These are phyloP conservation scores for Debaryomyces hansenii DNA, from an alignment of 805 yeast species.

Conservation along the genomic window DNA sequence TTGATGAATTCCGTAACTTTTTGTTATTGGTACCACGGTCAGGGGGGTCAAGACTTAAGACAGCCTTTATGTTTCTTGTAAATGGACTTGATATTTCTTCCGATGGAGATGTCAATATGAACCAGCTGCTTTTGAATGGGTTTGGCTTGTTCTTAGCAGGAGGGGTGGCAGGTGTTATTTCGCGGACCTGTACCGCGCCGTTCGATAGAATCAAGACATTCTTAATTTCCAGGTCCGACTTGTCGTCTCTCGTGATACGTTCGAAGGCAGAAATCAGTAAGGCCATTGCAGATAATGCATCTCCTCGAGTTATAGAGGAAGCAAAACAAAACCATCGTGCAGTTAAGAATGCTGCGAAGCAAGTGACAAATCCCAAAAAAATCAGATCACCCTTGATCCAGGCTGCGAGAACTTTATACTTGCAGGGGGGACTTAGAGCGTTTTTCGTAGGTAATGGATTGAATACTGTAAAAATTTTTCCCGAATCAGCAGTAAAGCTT, in stretches of 20 bases:
- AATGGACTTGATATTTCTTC: slow-evolving; percentile 80
- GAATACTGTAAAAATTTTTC: slow-evolving; percentile 88
- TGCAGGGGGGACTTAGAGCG: slow-evolving; percentile 82
- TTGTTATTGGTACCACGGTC: slow-evolving; percentile 79
- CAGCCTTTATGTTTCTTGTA: slow-evolving; percentile 78
- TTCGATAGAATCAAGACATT: slow-evolving; percentile 93
- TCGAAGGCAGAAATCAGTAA: slow-evolving; percentile 47
- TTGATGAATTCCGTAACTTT: slow-evolving; percentile 84
- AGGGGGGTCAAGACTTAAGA: slow-evolving; percentile 71
- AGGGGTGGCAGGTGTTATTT: slow-evolving; percentile 92
- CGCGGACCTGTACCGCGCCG: slow-evolving; percentile 96
- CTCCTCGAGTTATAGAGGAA: slow-evolving; percentile 33
- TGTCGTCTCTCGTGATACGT: slow-evolving; percentile 66
- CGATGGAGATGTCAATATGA: slow-evolving; percentile 89
- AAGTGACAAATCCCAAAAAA: slow-evolving; percentile 42
- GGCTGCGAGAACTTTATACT: slow-evolving; percentile 79
- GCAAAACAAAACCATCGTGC: slow-evolving; percentile 12
- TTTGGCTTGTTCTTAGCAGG: slow-evolving; percentile 93
- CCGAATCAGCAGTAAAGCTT: slow-evolving; percentile 96
- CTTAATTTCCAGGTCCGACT: slow-evolving; percentile 85
- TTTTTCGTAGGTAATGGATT: slow-evolving; percentile 96
- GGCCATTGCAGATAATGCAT: slow-evolving; percentile 35
- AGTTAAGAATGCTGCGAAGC: slow-evolving; percentile 25
- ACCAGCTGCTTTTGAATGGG: slow-evolving; percentile 76
- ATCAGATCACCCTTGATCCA: slow-evolving; percentile 74